A percentile compares a stretch with the other conserved stretches of the same genome.
phyloP scores from a whole-genome alignment of 495 filamentous ascomycete genomes.

The Penicillium waksmanii region DNA sequence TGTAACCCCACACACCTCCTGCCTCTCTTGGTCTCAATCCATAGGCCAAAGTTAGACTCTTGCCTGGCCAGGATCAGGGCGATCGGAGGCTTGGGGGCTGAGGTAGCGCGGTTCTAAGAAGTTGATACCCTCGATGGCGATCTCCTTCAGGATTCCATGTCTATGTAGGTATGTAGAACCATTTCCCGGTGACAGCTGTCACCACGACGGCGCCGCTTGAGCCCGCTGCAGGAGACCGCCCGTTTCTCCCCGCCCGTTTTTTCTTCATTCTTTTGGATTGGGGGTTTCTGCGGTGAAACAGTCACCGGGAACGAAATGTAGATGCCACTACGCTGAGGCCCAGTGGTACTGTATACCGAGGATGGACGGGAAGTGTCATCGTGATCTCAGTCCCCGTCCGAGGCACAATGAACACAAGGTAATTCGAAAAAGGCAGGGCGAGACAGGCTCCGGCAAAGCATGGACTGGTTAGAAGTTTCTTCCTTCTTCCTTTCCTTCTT shows the following conservation, averaged over 20 bases:
- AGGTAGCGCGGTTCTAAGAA: not conserved
- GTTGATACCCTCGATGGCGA: conserved; percentile 4
- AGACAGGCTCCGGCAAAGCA: not conserved
- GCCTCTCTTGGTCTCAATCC: conserved; percentile 2
- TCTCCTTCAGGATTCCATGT: conserved; percentile 16
- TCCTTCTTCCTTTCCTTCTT: not conserved
- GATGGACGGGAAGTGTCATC: conserved; percentile 11
- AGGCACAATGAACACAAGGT: conserved; percentile 3
- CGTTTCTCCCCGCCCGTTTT: conserved; percentile 41
- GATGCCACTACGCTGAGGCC: conserved; percentile 11
- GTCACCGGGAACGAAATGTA: conserved; percentile 15
- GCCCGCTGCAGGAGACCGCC: conserved; percentile 42
- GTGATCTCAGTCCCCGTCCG: conserved; percentile 16
- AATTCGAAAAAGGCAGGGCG: conserved; percentile 4
- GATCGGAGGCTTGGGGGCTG: not conserved
- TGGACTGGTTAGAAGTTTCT: not conserved
- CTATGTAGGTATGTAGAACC: conserved; percentile 10
- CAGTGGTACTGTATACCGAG: conserved; percentile 16
- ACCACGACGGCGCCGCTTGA: conserved; percentile 22
- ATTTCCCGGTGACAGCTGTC: conserved; percentile 8
- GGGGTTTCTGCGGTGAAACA: conserved; percentile 40
- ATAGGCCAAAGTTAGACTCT: conserved; percentile 2
- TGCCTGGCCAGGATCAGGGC: not conserved
- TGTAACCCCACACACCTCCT: not conserved
- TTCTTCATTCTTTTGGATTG: not conserved